phyloP scores from a whole-genome alignment of 1,284 basidiomycete species.

The Uromyces viciae-fabae region DNA sequence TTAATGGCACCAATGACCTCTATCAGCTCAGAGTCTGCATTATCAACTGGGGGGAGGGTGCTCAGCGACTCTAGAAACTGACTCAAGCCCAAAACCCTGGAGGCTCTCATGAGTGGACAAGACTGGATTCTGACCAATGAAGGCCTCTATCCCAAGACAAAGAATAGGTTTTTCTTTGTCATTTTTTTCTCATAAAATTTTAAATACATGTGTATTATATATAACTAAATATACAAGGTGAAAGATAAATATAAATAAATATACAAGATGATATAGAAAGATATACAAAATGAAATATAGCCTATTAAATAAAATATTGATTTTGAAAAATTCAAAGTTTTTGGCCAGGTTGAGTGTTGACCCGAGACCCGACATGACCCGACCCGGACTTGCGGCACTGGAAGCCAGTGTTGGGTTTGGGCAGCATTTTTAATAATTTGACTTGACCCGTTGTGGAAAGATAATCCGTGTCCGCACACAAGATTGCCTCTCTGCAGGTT shows the following conservation, averaged over 20 bases:
- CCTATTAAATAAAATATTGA: background rate
- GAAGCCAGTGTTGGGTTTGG: background rate
- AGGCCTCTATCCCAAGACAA: background rate
- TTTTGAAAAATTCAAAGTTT: too few relatives aligned
- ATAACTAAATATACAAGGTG: background rate
- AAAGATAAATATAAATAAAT: background rate
- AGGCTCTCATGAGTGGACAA: background rate
- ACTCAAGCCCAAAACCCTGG: background rate
- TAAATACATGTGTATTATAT: background rate
- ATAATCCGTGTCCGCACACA: too few relatives aligned
- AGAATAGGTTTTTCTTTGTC: background rate
- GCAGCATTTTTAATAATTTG: background rate
- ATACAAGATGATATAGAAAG: background rate
- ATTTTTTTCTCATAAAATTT: background rate
- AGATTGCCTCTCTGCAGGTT: too few relatives aligned
- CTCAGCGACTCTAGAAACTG: background rate
- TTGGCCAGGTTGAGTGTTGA: too few relatives aligned
- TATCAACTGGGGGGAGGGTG: background rate
- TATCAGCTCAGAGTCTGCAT: background rate
- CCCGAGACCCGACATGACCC: background rate
- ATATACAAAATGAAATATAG: background rate
- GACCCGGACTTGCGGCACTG: background rate
- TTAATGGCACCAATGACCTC: conserved; percentile 1
- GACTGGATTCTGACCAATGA: background rate
- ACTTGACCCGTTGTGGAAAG: too few relatives aligned